Conservation (phyloP, 2,329 filamentous ascomycete genomes). For the Talaromyces sp. region DNA sequence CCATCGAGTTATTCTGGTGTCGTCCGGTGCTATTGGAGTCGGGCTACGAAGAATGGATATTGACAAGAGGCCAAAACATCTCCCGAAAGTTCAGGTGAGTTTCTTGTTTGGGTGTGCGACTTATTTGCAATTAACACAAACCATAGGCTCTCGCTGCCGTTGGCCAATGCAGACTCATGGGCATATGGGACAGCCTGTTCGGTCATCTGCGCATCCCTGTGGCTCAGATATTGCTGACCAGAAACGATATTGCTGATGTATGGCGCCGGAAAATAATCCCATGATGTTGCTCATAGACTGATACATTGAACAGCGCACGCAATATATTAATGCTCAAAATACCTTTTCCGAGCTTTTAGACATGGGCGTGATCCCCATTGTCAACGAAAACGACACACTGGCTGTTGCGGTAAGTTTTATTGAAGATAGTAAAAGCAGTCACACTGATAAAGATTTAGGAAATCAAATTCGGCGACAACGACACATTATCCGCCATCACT, state of each 20-base stretch:
- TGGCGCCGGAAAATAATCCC: slow-evolving; percentile 21
- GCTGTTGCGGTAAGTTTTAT: slow-evolving; percentile 62
- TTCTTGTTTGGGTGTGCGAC: neutral
- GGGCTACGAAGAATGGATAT: slow-evolving; percentile 87
- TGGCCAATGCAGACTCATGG: slow-evolving; percentile 91
- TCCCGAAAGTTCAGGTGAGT: slow-evolving; percentile 74
- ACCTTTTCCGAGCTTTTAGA: slow-evolving; percentile 84
- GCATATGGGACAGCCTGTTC: slow-evolving; percentile 91
- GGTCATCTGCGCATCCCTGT: slow-evolving; percentile 82
- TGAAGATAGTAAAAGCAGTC: neutral
- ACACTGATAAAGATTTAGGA: slow-evolving; percentile 45
- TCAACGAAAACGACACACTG: slow-evolving; percentile 97
- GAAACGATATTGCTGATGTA: slow-evolving; percentile 94
- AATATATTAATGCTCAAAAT: slow-evolving; percentile 95
- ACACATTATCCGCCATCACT: slow-evolving; percentile 93
- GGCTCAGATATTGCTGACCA: slow-evolving; percentile 87
- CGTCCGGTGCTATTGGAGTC: slow-evolving; percentile 93
- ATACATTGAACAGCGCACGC: slow-evolving; percentile 58
- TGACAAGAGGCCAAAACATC: slow-evolving; percentile 79
- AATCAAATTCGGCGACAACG: slow-evolving; percentile 99
- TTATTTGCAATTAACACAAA: neutral
- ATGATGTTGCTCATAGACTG: neutral
- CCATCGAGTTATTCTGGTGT: slow-evolving; percentile 91
- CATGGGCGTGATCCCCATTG: slow-evolving; percentile 96
- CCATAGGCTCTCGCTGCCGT: slow-evolving; percentile 80